Percentiles rank a stretch among this genome's conserved stretches.
Evolutionary conservation across 768 basidiomycete species (phyloP).

Genomic region (Termitomyces sp.): DNA sequence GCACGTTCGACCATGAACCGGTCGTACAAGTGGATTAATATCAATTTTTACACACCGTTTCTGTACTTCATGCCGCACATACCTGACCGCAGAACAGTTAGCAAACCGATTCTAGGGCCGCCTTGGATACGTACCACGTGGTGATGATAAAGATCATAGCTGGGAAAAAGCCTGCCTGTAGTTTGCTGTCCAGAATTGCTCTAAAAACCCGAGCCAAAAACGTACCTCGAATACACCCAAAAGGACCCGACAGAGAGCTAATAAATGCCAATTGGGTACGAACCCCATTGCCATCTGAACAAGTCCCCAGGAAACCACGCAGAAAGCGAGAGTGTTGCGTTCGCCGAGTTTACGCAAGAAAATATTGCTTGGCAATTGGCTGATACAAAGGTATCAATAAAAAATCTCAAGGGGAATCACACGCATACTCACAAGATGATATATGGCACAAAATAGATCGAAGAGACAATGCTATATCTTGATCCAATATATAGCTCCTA

Average conservation of each 20-base stretch:
- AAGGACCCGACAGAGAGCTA: slow-evolving; percentile 33
- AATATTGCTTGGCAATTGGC: slow-evolving; percentile 40
- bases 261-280: slow-evolving; percentile 33
- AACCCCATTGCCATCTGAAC: slow-evolving; percentile 44
- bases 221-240: slow-evolving; percentile 39
- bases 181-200: background rate
- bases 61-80: slow-evolving; percentile 46
- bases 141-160: slow-evolving; percentile 43
- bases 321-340: slow-evolving; percentile 34
- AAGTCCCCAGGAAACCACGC: slow-evolving; percentile 37
- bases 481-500: slow-evolving; percentile 32
- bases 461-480: slow-evolving; percentile 41
- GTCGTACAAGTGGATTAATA: background rate
- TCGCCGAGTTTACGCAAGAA: slow-evolving; percentile 36
- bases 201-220: background rate
- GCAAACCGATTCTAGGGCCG: background rate
- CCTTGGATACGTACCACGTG: slow-evolving; percentile 31
- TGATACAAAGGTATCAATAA: slow-evolving; percentile 10
- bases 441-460: slow-evolving; percentile 43
- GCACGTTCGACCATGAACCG: background rate
- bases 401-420: background rate
- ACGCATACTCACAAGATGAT: slow-evolving; percentile 33
- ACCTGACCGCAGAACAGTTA: slow-evolving; percentile 26
- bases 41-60: slow-evolving; percentile 27
- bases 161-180: slow-evolving; percentile 45